phyloP scores from a whole-genome alignment of 2,329 filamentous ascomycete species.

The Botrytis paeoniae region DNA sequence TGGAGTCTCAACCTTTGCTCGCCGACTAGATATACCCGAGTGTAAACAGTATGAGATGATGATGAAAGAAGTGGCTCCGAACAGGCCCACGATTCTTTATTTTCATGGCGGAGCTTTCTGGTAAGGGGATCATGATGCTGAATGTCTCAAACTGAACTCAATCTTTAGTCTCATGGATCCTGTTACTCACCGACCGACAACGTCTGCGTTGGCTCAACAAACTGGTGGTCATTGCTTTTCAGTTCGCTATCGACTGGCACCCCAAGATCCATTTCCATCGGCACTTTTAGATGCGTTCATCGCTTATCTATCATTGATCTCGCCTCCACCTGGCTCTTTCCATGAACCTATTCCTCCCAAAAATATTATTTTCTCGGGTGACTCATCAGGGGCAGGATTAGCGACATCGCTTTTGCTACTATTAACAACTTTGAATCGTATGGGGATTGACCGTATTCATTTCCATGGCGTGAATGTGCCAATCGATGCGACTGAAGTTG shows the following conservation, averaged over 20 bases:
- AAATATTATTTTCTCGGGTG: conserved; percentile 69
- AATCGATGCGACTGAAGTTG: conserved; percentile 63
- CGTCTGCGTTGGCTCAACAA: conserved; percentile 61
- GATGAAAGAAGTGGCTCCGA: conserved; percentile 63
- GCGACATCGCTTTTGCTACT: conserved; percentile 64
- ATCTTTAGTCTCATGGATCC: conserved; percentile 67
- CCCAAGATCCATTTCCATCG: conserved; percentile 71
- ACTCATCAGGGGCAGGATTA: conserved; percentile 72
- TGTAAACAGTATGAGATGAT: conserved; percentile 61
- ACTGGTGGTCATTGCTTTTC: conserved; percentile 62
- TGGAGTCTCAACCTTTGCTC: conserved; percentile 48
- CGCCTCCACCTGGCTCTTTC: conserved; percentile 64
- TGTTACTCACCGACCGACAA: conserved; percentile 57
- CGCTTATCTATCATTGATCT: conserved; percentile 64
- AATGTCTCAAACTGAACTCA: not conserved
- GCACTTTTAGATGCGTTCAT: conserved; percentile 70
- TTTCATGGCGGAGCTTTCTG: conserved; percentile 69
- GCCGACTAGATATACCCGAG: conserved; percentile 57
- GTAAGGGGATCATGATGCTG: not conserved
- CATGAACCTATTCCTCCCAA: conserved; percentile 63
- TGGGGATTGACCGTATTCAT: conserved; percentile 44
- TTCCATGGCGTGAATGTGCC: conserved; percentile 55
- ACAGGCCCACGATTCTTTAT: conserved; percentile 62
- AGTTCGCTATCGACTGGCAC: conserved; percentile 71
- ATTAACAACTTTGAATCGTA: conserved; percentile 58